A percentile compares a stretch with the other conserved stretches of the same genome.
Conservation (phyloP, 495 filamentous ascomycete species). For the Neurospora sp. region DNA sequence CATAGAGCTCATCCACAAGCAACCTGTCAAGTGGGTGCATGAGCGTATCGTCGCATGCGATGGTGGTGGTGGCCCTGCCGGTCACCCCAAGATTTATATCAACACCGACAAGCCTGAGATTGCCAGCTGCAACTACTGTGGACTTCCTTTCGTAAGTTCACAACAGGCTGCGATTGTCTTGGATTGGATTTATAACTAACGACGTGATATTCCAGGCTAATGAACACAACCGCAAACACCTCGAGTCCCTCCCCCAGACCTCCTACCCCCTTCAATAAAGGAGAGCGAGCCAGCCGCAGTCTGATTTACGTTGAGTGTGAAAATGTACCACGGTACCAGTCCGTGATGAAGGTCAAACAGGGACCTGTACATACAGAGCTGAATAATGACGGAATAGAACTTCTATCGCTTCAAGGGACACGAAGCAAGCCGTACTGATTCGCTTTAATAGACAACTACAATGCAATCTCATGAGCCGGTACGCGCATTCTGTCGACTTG, state of each 20-base stretch:
- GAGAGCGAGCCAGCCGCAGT: background rate
- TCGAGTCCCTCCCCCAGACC: slow-evolving; percentile 69
- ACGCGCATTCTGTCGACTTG: background rate
- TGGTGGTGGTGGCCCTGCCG: slow-evolving; percentile 83
- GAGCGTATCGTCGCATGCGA: slow-evolving; percentile 75
- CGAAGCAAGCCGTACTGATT: background rate
- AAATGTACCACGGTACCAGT: background rate
- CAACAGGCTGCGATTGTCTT: background rate
- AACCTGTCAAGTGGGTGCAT: slow-evolving; percentile 88
- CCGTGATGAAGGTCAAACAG: background rate
- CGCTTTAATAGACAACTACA: background rate
- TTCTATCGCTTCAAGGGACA: background rate
- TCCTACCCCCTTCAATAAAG: slow-evolving; percentile 50
- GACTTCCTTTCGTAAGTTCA: slow-evolving; percentile 78
- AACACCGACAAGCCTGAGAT: slow-evolving; percentile 97
- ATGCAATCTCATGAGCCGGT: background rate
- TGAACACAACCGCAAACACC: slow-evolving; percentile 70
- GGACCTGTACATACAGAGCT: background rate
- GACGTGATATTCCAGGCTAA: slow-evolving; percentile 50
- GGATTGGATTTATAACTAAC: background rate
- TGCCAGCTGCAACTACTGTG: slow-evolving; percentile 81
- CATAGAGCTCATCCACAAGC: slow-evolving; percentile 91
- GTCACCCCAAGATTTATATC: slow-evolving; percentile 91
- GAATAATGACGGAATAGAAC: background rate
- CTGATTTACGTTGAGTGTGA: background rate